Conservation (phyloP, 768 basidiomycete species). For the Rhizopogon sp. region DNA sequence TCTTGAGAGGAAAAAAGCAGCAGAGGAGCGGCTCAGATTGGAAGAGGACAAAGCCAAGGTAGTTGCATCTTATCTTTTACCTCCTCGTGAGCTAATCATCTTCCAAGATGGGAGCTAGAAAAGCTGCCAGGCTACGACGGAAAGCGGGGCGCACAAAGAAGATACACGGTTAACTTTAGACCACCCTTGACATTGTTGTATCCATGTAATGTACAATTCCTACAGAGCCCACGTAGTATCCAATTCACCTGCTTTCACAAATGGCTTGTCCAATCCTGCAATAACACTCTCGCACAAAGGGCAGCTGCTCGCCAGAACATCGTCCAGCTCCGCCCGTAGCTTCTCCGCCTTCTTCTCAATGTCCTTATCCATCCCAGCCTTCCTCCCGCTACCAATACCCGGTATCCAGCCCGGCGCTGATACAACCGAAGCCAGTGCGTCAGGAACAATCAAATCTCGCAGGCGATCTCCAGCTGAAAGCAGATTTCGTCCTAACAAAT, state of each 20-base stretch:
- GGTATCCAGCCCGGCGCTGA: slow-evolving; percentile 77
- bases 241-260: slow-evolving; percentile 72
- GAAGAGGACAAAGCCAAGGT: slow-evolving; percentile 32
- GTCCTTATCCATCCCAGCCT: slow-evolving; percentile 39
- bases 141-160: slow-evolving; percentile 77
- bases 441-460: slow-evolving; percentile 90
- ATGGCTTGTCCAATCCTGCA: slow-evolving; percentile 80
- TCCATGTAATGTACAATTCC: neutral
- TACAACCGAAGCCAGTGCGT: slow-evolving; percentile 83
- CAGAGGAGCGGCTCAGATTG: slow-evolving; percentile 64
- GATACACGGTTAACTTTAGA: slow-evolving; percentile 55
- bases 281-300: slow-evolving; percentile 92
- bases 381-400: slow-evolving; percentile 49
- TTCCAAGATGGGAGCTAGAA: slow-evolving; percentile 73
- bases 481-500: slow-evolving; percentile 70
- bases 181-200: too few species aligned
- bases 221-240: slow-evolving; percentile 77
- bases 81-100: slow-evolving; percentile 1
- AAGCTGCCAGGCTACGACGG: slow-evolving; percentile 66
- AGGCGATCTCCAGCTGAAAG: slow-evolving; percentile 87
- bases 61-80: neutral
- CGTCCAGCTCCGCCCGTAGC: slow-evolving; percentile 81
- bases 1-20: slow-evolving; percentile 62
- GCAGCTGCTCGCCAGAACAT: slow-evolving; percentile 83
- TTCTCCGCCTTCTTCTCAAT: slow-evolving; percentile 63